A percentile compares a stretch with the other conserved stretches of the same genome.
phyloP scores from a whole-genome alignment of 768 basidiomycete species.

The Omphalotus guepiniiformis region DNA sequence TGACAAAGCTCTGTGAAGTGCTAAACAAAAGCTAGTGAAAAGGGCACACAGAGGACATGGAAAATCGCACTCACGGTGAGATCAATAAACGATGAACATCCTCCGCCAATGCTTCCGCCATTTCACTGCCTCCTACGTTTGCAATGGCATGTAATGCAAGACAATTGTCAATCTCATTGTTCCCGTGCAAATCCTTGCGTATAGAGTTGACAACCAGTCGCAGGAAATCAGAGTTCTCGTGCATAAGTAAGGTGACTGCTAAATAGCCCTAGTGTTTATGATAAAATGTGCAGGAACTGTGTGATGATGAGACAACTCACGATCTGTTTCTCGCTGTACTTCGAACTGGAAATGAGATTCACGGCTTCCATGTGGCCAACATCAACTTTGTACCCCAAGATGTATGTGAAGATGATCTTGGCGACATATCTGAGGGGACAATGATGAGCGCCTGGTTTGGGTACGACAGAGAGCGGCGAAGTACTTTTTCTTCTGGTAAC shows the following conservation, averaged over 20 bases:
- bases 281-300: no score
- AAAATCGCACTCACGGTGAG: slow-evolving; percentile 68
- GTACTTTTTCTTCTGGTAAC: slow-evolving; percentile 92
- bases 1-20: slow-evolving; percentile 92
- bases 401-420: slow-evolving; percentile 99
- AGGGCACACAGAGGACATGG: not conserved
- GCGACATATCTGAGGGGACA: slow-evolving; percentile 77
- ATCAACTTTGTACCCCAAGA: slow-evolving; percentile 98
- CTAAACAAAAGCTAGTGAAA: slow-evolving; percentile 37
- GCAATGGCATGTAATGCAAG: slow-evolving; percentile 97
- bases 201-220: slow-evolving; percentile 98
- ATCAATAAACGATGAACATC: slow-evolving; percentile 95
- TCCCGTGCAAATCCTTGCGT: slow-evolving; percentile 92
- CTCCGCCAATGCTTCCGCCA: slow-evolving; percentile 92
- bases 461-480: slow-evolving; percentile 17
- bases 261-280: slow-evolving; percentile 84
- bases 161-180: slow-evolving; percentile 93
- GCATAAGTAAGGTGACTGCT: slow-evolving; percentile 95
- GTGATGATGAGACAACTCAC: slow-evolving; percentile 47
- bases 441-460: slow-evolving; percentile 2
- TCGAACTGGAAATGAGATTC: slow-evolving; percentile 91
- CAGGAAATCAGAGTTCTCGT: slow-evolving; percentile 97
- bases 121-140: slow-evolving; percentile 95
- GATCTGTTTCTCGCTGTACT: slow-evolving; percentile 99
- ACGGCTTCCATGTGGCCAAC: slow-evolving; percentile 99